Conservation (phyloP, 2,329 filamentous ascomycete species). For the Fusarium subglutinans region DNA sequence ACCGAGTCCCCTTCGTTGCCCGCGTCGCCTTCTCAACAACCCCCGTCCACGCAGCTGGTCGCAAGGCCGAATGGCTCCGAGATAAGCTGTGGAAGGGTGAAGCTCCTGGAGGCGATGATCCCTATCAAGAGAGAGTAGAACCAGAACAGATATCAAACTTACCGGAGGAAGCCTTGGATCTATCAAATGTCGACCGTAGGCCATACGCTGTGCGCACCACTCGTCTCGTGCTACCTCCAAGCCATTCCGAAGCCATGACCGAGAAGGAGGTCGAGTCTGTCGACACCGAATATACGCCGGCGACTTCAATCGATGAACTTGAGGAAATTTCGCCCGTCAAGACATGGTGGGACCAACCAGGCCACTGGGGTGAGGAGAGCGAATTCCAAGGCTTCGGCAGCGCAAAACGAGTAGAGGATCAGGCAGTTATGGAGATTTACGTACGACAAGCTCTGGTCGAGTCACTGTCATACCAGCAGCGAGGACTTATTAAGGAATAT, state of each 20-base stretch:
- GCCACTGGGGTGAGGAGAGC: constrained; percentile 61
- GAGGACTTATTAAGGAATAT: constrained; percentile 45
- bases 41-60: constrained; percentile 38
- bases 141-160: constrained; percentile 43
- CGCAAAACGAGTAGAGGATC: constrained; percentile 53
- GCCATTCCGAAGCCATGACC: constrained; percentile 46
- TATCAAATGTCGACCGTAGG: constrained; percentile 31
- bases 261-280: constrained; percentile 45
- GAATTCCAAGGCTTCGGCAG: constrained; percentile 57
- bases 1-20: constrained; percentile 42
- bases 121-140: constrained; percentile 49
- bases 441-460: constrained; percentile 63
- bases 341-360: constrained; percentile 64
- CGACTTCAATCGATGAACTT: constrained; percentile 55
- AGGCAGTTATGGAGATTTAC: constrained; percentile 57
- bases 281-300: constrained; percentile 58
- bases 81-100: constrained; percentile 53
- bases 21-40: constrained; percentile 48
- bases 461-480: constrained; percentile 55
- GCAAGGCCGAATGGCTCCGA: constrained; percentile 52
- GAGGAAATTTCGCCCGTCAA: constrained; percentile 58
- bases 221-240: constrained; percentile 47
- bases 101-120: constrained; percentile 51
- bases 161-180: constrained; percentile 45
- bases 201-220: constrained; percentile 43